These are phyloP conservation scores for Durio zibethinus DNA, from an alignment of 345 rosid genomes.

Conservation along the genomic window DNA sequence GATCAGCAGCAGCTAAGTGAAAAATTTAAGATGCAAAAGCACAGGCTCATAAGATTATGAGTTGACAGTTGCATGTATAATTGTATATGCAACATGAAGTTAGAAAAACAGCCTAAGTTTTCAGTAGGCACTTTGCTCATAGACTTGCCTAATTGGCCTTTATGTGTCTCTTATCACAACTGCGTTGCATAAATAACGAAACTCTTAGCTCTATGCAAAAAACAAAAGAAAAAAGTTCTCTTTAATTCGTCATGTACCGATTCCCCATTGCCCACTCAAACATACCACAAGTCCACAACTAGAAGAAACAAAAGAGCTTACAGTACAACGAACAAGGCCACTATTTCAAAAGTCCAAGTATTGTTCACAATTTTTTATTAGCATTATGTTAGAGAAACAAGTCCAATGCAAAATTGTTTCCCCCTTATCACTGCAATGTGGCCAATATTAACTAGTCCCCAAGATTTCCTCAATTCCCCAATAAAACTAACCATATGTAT, in stretches of 20 bases:
- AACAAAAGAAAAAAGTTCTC: not conserved
- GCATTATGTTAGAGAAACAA: not conserved
- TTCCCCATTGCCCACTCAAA: not conserved
- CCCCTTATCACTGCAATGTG: not conserved
- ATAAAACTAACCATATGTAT: not conserved
- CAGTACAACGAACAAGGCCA: not conserved
- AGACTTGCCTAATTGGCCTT: not conserved
- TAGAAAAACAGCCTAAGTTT: not conserved
- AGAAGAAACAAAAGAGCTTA: not conserved
- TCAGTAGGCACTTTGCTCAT: not conserved
- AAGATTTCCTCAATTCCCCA: not conserved
- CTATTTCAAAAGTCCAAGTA: not conserved
- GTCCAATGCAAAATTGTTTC: not conserved
- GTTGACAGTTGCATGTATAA: not conserved
- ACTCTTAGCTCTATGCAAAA: slow-evolving; percentile 5
- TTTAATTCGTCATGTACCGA: not conserved
- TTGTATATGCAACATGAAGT: not conserved
- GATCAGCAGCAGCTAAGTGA: not conserved
- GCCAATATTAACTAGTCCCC: not conserved
- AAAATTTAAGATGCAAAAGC: not conserved
- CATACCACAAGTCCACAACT: not conserved
- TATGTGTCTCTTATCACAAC: not conserved
- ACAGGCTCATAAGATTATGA: not conserved
- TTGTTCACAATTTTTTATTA: not conserved
- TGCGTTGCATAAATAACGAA: not conserved